Evolutionary conservation across 305 asterid species (phyloP), one percentile per base, ranked within the genome.

Genomic region (Ajuga reptans): DNA sequence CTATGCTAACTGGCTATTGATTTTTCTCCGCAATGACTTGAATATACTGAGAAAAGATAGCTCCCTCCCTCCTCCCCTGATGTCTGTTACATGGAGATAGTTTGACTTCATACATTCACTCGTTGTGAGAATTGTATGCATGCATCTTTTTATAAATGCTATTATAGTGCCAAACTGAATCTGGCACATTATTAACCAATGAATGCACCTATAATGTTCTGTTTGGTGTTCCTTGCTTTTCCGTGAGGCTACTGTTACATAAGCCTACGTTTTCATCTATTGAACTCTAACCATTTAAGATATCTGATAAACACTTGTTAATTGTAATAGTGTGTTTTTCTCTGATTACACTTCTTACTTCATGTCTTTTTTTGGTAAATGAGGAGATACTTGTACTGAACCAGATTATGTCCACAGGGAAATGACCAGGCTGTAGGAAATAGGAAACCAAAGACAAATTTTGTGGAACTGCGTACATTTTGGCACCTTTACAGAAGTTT

Each of bases 401-500:
- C 55, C 50, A 31, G 69, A 64, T 43, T 57, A 66, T 79, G 73
- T 70, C 64, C 43, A 46, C 85, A 87, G 96, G 83, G 84, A 79
- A 67, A 45, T 68, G 71, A 76, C 68, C 80, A 83, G 75, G 80
- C 82, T 55, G 56, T 84, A 49, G 95, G 99, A 75, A 80, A 82
- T 62, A 83, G 89, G 67, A 94, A 94, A 79, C 96, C 99, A 14
- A 94, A 94, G 88, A 81, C 95, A 66, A 94, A 94, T 79, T 94
- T 91, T 85, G 99, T 88, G 52, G 99, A 94, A 82, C 79, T 91
- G 61, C 98, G 99, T 33, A 94, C 98, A 33, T 94, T 91, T 86
- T 94, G 84, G 98, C 99, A 94, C 74, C 88, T 94, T 64, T 94
- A 85, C 72, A 84, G 98, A 75, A 89, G 95, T 79, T 94, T 94